Evolutionary conservation across 805 yeast species (phyloP).

Genomic region (Saccharomycopsis capsularis): DNA sequence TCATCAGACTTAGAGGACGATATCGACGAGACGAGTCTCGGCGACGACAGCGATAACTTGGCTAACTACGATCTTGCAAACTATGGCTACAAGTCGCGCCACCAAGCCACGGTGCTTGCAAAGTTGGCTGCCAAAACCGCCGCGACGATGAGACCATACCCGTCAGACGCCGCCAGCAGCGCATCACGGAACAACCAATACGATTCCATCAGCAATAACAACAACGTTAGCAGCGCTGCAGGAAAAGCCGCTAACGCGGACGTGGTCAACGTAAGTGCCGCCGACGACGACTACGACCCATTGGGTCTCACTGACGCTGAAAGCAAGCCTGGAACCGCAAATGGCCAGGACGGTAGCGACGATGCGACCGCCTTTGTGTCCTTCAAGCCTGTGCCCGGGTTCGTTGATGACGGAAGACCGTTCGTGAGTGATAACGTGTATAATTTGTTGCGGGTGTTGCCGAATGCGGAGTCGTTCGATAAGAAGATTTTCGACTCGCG

Average conservation of each 20-base stretch:
- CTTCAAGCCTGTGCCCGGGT: neutral
- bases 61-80: constrained; percentile 4
- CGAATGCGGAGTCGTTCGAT: constrained; percentile 50
- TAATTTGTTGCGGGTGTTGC: constrained; percentile 49
- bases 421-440: constrained; percentile 37
- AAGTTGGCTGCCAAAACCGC: constrained; percentile 1
- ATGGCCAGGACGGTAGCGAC: neutral
- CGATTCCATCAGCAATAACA: neutral
- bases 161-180: neutral
- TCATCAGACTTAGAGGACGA: constrained; percentile 7
- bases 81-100: constrained; percentile 7
- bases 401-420: constrained; percentile 19
- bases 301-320: neutral
- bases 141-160: neutral
- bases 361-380: neutral
- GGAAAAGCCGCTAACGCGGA: neutral
- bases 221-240: too few species aligned
- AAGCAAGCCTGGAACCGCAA: neutral
- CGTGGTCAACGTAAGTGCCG: neutral
- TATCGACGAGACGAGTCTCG: too few species aligned
- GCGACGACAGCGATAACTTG: neutral
- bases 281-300: constrained; percentile 3
- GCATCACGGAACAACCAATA: neutral
- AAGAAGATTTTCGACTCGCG: constrained; percentile 49
- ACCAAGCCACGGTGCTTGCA: neutral